A percentile compares a stretch with the other conserved stretches of the same genome.
Evolutionary conservation across 495 filamentous ascomycete genomes (phyloP).

Genomic region (Sordaria brevicollis): DNA sequence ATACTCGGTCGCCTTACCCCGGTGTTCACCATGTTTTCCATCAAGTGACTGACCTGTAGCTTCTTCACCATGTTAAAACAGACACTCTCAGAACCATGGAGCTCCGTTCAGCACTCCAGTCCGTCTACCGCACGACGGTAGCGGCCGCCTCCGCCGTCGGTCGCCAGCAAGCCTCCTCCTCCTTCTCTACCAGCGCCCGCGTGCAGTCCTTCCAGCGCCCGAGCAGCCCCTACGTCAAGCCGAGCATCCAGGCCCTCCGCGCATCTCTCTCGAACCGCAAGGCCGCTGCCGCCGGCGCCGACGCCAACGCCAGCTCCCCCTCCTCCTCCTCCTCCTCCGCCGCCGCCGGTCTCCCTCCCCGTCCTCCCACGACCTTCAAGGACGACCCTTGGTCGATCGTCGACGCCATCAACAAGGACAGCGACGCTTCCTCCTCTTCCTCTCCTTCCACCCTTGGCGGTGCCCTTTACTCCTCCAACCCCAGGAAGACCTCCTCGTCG

Average conservation of each 20-base stretch:
- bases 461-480: not conserved
- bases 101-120: conserved; percentile 14
- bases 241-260: not conserved
- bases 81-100: conserved; percentile 15
- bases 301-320: not conserved
- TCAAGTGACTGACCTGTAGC: not conserved
- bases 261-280: not conserved
- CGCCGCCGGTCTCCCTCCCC: not conserved
- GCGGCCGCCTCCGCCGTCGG: conserved; percentile 7
- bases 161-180: conserved; percentile 3
- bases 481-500: not conserved
- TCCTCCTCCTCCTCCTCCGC: not conserved
- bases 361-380: not conserved
- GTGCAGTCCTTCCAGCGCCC: not conserved
- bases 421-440: not conserved
- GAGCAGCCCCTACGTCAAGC: not conserved
- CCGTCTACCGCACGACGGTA: conserved; percentile 17
- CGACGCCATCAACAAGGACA: conserved; percentile 1
- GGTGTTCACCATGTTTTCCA: not conserved
- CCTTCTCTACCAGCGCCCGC: conserved; percentile 5
- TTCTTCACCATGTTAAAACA: not conserved
- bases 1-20: not conserved
- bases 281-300: not conserved
- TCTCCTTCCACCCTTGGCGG: too few relatives aligned
- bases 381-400: not conserved